Evolutionary conservation across 192 early-diverging fungal genomes (phyloP), one percentile per base, ranked within the genome.

Genomic region (Backusella macrospora): DNA sequence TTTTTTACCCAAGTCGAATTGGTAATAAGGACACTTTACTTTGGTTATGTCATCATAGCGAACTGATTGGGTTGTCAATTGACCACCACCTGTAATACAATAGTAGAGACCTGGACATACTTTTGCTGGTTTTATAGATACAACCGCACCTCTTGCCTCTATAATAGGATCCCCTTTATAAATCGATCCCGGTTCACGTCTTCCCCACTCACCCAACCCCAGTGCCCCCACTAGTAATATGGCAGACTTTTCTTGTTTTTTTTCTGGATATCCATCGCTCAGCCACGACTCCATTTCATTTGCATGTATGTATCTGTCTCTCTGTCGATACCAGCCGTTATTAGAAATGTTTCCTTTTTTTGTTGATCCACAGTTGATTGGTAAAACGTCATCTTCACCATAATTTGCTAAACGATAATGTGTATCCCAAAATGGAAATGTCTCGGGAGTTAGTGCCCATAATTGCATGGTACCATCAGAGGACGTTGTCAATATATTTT

Each of bases 141-240:
- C 67, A 43, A 78, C 47, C 4, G 62, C 26, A 5, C 77, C 72
- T 49, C 21, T 64, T 47, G 72, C 52, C 23, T 23, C 21, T 14
- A 64, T 46, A 15, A 47, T 62, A 21, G 39, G 26, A 23, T 74
- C 72, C 21, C 73, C 73, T 12, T 52, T 68, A 70, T 73, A 71
- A 6, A 45, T 39, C 2, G 72, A 59, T 10, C 45, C 59, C 4
- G 46, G 14, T 0, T 63, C 44, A 16, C 15, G 21, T 15, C n/a
- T 45, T 7, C 66, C 65, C 77, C 77, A 78, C 7, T 74, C 55
- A 0, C 77, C 77, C 34, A 78, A n/a, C 0, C 68, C 72, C 5
- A 38, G n/a, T 16, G 72, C 72, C 18, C 77, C 72, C 18, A 34
- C 67, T 10, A 63, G 38, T 16, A 38, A 16, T 9, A 70, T 62